A percentile compares a stretch with the other conserved stretches of the same genome.
Evolutionary conservation across 2,329 filamentous ascomycete genomes (phyloP).

Genomic region (Trichoderma oligosporum): DNA sequence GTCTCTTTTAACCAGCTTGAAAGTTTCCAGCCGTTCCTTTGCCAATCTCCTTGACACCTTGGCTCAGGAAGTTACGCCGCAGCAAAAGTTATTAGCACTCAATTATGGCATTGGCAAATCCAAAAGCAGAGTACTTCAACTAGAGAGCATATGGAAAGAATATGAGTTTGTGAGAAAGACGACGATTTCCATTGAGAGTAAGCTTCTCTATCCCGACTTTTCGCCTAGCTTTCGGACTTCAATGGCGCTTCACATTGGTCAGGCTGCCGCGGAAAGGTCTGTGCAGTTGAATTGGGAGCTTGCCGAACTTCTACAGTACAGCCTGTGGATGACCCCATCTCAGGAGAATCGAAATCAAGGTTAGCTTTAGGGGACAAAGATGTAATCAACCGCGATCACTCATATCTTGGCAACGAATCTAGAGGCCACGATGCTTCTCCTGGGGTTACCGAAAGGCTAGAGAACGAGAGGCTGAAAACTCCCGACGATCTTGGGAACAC

Average conservation of each 20-base stretch:
- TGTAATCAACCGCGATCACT: neutral
- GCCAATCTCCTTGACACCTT: conserved; percentile 26
- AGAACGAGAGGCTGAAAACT: neutral
- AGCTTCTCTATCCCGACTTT: conserved; percentile 33
- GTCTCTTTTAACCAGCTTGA: conserved; percentile 27
- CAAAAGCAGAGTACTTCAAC: conserved; percentile 31
- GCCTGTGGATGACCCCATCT: neutral
- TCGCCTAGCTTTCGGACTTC: conserved; percentile 28
- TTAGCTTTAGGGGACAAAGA: neutral
- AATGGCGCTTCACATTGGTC: conserved; percentile 30
- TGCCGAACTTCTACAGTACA: conserved; percentile 2
- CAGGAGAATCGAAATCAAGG: neutral
- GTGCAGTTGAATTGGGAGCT: conserved; percentile 26
- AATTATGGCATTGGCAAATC: conserved; percentile 8
- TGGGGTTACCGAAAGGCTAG: neutral
- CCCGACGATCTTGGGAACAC: neutral
- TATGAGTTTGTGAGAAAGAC: conserved; percentile 29
- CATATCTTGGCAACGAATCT: neutral
- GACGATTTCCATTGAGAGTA: conserved; percentile 34
- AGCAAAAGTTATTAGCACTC: neutral
- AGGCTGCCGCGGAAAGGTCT: conserved; percentile 23
- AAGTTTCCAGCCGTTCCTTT: conserved; percentile 26
- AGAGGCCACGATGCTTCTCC: neutral
- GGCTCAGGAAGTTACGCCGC: conserved; percentile 19
- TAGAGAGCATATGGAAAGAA: conserved; percentile 36